Base-by-base conservation (phyloP, 495 filamentous ascomycete species). In the Recurvomyces mirabilis region DNA sequence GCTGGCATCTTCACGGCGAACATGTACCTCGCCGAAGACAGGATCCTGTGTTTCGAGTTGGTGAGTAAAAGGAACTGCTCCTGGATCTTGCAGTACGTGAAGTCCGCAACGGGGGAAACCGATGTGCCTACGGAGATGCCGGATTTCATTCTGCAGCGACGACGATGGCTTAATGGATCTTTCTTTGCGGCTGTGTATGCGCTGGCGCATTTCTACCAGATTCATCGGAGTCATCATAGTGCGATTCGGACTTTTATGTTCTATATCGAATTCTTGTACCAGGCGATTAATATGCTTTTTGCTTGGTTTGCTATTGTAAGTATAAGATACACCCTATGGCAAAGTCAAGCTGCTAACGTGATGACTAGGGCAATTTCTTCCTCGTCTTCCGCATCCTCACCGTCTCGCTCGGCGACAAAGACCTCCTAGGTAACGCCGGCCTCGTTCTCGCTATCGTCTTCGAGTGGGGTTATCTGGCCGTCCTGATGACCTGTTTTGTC, bases 1-100 rank as follows among this genome's bases (percentile, higher is more conserved):
- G 93, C 93, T 3, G 93, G 88, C 60, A 93, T 96, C 54, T 96
- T 99, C 70, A 94, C 87, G 9, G 88, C 93, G 50, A 99, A 99
- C 63, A 99, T 99, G 93, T 99, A 99, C 59, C 75, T 99, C 45
- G 93, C 93, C 30, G 93, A 99, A 62, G 93, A 99, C 75, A 85
- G 93, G 67, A 99, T 99, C 56, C 77, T 99, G 26, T 99, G 93
- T 64, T 99, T 95, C 67, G 93, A 99, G 65, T 82, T 99, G 31
- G 93, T 99, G 37, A 80, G 87, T 17, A 99, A 99, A 66, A 78
- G 93, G 41, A 94, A 94, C 58, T 93, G 86, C 60, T 78, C 84
- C 64, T 99, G 93, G 93, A 82, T 96, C 46, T 65, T 99, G 51
- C 85, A 93, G 56, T 99, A 99, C 57, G 93, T 99, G 65, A 96